Evolutionary conservation across 768 basidiomycete species (phyloP), one percentile per base, ranked within the genome.

Genomic region (Lactifluus volemus): DNA sequence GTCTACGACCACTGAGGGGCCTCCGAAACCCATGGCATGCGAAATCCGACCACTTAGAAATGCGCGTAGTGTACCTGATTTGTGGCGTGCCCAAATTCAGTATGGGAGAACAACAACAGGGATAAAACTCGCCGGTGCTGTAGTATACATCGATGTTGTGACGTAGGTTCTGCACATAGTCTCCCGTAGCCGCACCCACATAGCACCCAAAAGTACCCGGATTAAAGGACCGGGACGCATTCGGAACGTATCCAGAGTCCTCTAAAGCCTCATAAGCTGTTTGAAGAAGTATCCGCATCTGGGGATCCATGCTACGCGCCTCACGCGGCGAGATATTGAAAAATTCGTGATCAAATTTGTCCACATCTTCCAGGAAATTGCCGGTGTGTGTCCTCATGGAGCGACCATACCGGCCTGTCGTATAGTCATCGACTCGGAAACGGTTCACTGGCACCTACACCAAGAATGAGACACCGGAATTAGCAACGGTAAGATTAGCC

Each of bases 311-410:
- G 69, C 76, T 81, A 61, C 74, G 81, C 14, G 88, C 87, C 70
- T 89, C 88, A 5, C 88, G 80, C 2, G 88, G 87, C 44, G 83
- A 86, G 49, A 88, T 80, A 45, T 79, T 82, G 76, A 89, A 90
- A 68, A 88, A 87, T 69, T 73, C 75, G 68, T 86, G 76, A 69
- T 90, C 88, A 66, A 89, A 89, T 52, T 76, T 74, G 63, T 81
- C 82, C 32, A 77, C 73, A 45, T 77, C 75, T 19, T 77, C 70
- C 53, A 89, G 69, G 68, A 89, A 90, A 68, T 89, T 87, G 29
- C 85, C 87, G 0, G 75, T 81, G 29, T 73, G 75, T 12, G 80
- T 78, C 64, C 77, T 80, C 73, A 84, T 78, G 32, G 69, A 69
- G 34, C 79, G 79, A 36, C 74, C 73, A 7, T 73, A 60, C 7